A percentile compares a stretch with the other conserved stretches of the same genome.
phyloP scores from a whole-genome alignment of 441 rosid genomes.

The Pelargonium fulgidum region DNA sequence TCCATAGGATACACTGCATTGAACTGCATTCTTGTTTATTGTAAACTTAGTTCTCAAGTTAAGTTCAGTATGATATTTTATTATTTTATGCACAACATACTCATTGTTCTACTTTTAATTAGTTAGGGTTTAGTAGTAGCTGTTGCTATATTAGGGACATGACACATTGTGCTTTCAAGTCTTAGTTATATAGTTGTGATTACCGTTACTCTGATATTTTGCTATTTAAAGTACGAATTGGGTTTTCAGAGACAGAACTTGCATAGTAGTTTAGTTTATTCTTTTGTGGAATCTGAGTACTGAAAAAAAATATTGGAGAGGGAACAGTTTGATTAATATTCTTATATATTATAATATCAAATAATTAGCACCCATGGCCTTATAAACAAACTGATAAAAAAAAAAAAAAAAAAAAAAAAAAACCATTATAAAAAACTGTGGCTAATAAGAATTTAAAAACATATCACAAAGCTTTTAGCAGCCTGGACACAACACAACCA shows the following conservation, averaged over 20 bases:
- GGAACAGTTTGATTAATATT: neutral
- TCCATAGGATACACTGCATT: neutral
- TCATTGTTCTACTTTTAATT: neutral
- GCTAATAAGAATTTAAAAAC: neutral
- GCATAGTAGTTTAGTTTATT: neutral
- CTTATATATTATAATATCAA: neutral
- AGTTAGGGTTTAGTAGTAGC: neutral
- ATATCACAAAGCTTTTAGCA: conserved; percentile 4
- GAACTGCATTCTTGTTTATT: neutral
- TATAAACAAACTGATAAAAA: neutral
- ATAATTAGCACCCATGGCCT: neutral
- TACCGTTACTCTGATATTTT: neutral
- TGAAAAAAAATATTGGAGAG: neutral
- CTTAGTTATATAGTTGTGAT: neutral
- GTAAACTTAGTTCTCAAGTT: neutral
- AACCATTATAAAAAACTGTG: neutral
- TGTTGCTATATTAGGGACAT: neutral
- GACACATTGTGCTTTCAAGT: neutral
- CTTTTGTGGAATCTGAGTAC: neutral
- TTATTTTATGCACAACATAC: neutral
- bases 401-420: neutral
- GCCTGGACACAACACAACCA: conserved; percentile 5
- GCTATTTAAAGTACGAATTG: neutral
- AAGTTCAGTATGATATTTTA: neutral
- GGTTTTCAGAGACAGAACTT: neutral